phyloP scores from a whole-genome alignment of 2,329 filamentous ascomycete species.

The Phoma sp. region DNA sequence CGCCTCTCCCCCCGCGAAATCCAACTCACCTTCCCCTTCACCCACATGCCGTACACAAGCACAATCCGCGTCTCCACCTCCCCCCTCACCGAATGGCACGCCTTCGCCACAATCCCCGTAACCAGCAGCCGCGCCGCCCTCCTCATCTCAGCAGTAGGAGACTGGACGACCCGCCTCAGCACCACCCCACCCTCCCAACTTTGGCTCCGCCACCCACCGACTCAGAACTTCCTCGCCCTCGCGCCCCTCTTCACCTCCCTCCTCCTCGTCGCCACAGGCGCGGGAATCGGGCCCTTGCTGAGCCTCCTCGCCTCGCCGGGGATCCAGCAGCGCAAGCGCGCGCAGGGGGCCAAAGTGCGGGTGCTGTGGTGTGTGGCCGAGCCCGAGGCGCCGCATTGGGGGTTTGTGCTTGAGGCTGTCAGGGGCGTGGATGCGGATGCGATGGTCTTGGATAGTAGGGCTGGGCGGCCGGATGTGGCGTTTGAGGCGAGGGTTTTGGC shows the following conservation, averaged over 20 bases:
- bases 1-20: constrained; percentile 74
- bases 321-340: constrained; percentile 14
- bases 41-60: constrained; percentile 31
- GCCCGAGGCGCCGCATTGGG: constrained; percentile 21
- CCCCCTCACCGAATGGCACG: constrained; percentile 45
- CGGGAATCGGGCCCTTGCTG: constrained; percentile 31
- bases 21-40: constrained; percentile 61
- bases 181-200: constrained; percentile 17
- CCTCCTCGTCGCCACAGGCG: constrained; percentile 31
- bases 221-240: constrained; percentile 28
- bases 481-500: constrained; percentile 19
- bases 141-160: constrained; percentile 42
- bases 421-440: constrained; percentile 19
- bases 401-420: constrained; percentile 20
- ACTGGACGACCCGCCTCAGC: constrained; percentile 40
- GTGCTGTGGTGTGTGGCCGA: constrained; percentile 29
- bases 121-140: constrained; percentile 26
- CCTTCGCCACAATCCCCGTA: constrained; percentile 47
- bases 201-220: constrained; percentile 25
- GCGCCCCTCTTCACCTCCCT: constrained; percentile 26
- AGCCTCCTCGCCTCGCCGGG: constrained; percentile 21
- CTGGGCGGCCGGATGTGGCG: constrained; percentile 18
- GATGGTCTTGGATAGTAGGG: constrained; percentile 20
- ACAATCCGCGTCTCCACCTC: constrained; percentile 22
- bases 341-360: constrained; percentile 1